Base-by-base conservation (phyloP, 75 land plant genomes). In the Gnetum montanum region DNA sequence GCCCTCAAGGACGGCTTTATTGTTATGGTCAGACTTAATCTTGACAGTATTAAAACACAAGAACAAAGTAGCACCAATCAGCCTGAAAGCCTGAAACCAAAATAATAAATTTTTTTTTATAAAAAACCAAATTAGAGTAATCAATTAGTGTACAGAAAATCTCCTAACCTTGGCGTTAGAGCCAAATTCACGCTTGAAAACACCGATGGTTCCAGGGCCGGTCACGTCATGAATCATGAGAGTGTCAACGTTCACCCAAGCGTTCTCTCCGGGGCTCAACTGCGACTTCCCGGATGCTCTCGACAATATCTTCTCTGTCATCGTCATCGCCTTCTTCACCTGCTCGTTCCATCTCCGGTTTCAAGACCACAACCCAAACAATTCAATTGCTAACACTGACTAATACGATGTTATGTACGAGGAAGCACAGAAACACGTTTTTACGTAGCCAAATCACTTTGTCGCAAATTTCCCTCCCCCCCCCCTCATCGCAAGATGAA, bases 181-280 rank as follows among this genome's bases (percentile, higher is more conserved):
- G 10, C 98, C 98, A 40, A 93, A 93, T 49, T 93, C 90, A 60
- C 68, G 75, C 70, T 93, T 93, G 64, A 93, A 93, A 46, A 93
- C 85, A 8, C 90, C 96, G 61, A 93, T 68, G 12, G 98, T 76
- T 23, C 96, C 98, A 53, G 98, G 96, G 27, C 98, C 98, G 69
- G 96, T 85, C 23, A 93, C 90, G 67, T 93, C 98, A 63, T 93
- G 96, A 13, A 96, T 93, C 98, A 93, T 93, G 64, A 93, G 70
- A 2, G 73, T 59, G 63, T 93, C 96, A 16, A 87, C 82, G 48
- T 93, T 80, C 50, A 89, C 96, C 98, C 98, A 93, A 10, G 85
- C 88, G 68, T 93, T 93, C 54, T 93, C 98, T 18, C 98, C 98
- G 0, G 96, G 98, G 25, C 44, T 62, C 61, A 93, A 51, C 27